Evolutionary conservation across 163 green algal species (phyloP).

Genomic region (Volvox carteri): DNA sequence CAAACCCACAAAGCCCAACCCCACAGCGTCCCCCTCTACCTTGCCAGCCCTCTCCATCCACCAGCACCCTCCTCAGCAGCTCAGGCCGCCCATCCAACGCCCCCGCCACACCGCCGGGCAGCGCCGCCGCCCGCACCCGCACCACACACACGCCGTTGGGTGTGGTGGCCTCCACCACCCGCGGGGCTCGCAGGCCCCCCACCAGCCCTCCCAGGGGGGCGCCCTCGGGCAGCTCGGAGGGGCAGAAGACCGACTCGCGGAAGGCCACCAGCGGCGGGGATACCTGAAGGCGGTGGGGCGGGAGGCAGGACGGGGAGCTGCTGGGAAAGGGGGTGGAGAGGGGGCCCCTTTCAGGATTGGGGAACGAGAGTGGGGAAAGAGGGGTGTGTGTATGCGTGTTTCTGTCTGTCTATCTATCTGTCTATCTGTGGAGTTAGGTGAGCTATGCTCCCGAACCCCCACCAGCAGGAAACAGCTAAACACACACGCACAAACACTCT

Average conservation of each 20-base stretch:
- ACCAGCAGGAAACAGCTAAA: not conserved
- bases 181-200: not conserved
- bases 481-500: not conserved
- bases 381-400: no score
- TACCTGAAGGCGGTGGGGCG: slow-evolving; percentile 67
- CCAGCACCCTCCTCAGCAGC: slow-evolving; percentile 54
- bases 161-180: slow-evolving; percentile 86
- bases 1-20: not conserved
- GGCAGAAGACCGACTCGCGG: slow-evolving; percentile 84
- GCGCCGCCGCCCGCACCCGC: slow-evolving; percentile 79
- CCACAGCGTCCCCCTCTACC: not conserved
- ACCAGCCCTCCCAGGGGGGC: slow-evolving; percentile 28
- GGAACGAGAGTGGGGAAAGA: no score
- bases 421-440: not conserved
- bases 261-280: slow-evolving; percentile 96
- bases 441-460: not conserved
- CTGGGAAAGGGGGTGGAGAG: not conserved
- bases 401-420: not conserved
- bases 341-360: no score
- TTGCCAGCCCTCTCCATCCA: slow-evolving; percentile 44
- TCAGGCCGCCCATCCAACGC: slow-evolving; percentile 75
- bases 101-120: slow-evolving; percentile 73
- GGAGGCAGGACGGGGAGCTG: not conserved
- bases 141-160: slow-evolving; percentile 81
- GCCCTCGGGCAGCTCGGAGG: slow-evolving; percentile 66